Conservation (phyloP, 305 asterid genomes). For the Fraxinus paxiana region DNA sequence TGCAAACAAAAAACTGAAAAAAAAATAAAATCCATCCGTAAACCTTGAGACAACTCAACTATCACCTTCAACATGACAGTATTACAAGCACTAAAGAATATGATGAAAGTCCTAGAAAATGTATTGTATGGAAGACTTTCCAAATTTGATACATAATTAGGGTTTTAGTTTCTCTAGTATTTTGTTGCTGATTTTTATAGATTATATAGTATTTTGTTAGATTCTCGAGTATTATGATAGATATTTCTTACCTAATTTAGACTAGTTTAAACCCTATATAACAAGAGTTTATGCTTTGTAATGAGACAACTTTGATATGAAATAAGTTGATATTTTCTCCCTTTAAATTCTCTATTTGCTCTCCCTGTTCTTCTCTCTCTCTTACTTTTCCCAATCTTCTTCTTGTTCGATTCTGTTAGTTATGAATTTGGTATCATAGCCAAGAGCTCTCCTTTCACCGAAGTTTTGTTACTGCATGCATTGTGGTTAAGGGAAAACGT, state of each 20-base stretch:
- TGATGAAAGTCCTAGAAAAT: neutral
- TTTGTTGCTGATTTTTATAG: neutral
- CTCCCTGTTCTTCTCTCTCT: neutral
- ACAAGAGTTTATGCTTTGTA: neutral
- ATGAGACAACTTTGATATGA: neutral
- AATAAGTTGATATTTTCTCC: neutral
- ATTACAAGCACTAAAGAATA: constrained; percentile 17
- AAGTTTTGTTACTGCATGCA: neutral
- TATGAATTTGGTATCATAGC: neutral
- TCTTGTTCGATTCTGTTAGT: neutral
- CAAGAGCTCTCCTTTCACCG: neutral
- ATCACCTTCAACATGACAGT: constrained; percentile 17
- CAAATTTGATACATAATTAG: neutral
- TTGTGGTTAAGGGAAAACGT: neutral
- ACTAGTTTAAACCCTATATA: neutral
- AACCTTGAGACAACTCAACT: constrained; percentile 23
- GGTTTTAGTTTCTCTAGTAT: neutral
- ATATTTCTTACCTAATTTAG: neutral
- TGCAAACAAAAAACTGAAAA: constrained; percentile 77
- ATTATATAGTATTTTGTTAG: neutral
- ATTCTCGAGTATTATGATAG: neutral
- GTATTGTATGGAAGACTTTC: neutral
- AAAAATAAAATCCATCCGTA: constrained; percentile 19
- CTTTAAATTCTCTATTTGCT: neutral
- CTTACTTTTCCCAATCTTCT: neutral